phyloP scores from a whole-genome alignment of 139 green algal species.

The Tetradesmus obliquus region DNA sequence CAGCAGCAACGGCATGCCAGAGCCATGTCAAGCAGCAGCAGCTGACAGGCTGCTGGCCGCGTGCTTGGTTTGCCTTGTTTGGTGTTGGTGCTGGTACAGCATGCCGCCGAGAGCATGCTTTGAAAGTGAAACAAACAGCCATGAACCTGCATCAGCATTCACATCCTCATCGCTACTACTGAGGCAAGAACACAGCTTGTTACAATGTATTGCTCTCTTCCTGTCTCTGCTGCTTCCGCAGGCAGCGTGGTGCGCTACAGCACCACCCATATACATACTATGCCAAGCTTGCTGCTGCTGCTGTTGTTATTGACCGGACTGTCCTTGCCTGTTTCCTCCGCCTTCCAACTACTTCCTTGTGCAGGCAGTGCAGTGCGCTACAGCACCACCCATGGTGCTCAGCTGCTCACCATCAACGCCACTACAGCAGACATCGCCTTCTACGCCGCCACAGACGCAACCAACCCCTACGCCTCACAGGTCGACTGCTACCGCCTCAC shows the following conservation, averaged over 20 bases:
- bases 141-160: too few relatives aligned
- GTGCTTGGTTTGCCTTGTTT: too few relatives aligned
- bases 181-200: background rate
- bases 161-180: too few relatives aligned
- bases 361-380: slow-evolving; percentile 19
- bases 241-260: too few relatives aligned
- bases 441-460: background rate
- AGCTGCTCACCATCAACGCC: background rate
- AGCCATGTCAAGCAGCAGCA: too few relatives aligned
- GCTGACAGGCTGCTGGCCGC: too few relatives aligned
- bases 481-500: background rate
- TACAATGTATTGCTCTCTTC: background rate
- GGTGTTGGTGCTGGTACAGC: too few relatives aligned
- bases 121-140: too few relatives aligned
- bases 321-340: background rate
- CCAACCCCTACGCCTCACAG: background rate
- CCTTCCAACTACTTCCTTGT: background rate
- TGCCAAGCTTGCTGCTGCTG: background rate
- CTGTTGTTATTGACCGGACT: background rate
- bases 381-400: background rate
- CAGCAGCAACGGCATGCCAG: too few relatives aligned
- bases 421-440: slow-evolving; percentile 8
- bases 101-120: too few relatives aligned
- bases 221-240: too few relatives aligned
- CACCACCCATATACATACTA: background rate